Evolutionary conservation across 2,329 filamentous ascomycete species (phyloP).

Genomic region (Dactylellina haptotyla): DNA sequence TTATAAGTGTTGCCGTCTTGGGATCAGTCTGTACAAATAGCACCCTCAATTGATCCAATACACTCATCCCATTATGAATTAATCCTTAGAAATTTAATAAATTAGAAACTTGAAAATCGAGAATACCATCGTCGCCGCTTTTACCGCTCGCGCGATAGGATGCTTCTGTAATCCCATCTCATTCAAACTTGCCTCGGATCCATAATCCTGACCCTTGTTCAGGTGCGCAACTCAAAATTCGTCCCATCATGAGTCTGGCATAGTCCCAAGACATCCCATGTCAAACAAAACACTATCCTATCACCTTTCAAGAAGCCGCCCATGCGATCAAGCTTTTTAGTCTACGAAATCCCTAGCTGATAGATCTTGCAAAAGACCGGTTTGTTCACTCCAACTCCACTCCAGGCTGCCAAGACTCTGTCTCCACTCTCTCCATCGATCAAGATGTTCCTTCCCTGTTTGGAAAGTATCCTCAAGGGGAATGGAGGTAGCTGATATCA

Average conservation of each 20-base stretch:
- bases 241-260: conserved; percentile 37
- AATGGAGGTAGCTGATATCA: conserved; percentile 17
- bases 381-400: not conserved
- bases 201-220: conserved; percentile 15
- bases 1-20: too few relatives aligned
- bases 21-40: too few relatives aligned
- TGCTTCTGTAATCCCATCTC: too few relatives aligned
- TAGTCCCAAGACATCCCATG: conserved; percentile 19
- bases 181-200: too few relatives aligned
- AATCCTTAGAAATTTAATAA: too few relatives aligned
- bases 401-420: conserved; percentile 12
- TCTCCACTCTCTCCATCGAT: not conserved
- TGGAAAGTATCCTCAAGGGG: conserved; percentile 40
- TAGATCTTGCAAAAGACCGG: not conserved
- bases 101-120: not conserved
- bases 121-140: not conserved
- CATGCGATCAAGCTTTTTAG: conserved; percentile 52
- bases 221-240: conserved; percentile 20
- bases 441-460: conserved; percentile 44
- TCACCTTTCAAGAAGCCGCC: conserved; percentile 46
- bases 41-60: too few relatives aligned
- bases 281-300: conserved; percentile 9
- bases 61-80: too few relatives aligned
- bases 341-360: conserved; percentile 4
- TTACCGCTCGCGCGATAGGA: not conserved